phyloP scores from a whole-genome alignment of 352 stramenopile species.

The Pythium pyrilobum region DNA sequence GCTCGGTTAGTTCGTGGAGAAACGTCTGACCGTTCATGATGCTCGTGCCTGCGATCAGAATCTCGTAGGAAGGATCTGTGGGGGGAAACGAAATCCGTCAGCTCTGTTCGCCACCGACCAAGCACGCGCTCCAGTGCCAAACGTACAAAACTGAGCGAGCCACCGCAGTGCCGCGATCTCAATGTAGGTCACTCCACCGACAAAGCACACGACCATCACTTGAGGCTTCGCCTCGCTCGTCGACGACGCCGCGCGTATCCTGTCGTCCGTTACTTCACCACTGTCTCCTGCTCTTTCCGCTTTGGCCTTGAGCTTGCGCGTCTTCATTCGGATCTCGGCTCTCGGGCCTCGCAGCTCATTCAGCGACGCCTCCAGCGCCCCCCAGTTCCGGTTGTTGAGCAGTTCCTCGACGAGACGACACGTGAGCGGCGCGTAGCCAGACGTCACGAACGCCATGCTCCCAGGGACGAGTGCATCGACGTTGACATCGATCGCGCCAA shows the following conservation, averaged over 20 bases:
- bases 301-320: background rate
- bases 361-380: conserved; percentile 41
- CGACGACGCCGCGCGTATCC: too few relatives aligned
- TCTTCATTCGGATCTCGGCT: conserved; percentile 38
- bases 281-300: conserved; percentile 4
- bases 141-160: conserved; percentile 64
- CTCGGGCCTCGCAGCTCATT: conserved; percentile 42
- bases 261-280: too few relatives aligned
- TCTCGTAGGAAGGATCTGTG: conserved; percentile 43
- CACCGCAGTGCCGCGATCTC: conserved; percentile 74
- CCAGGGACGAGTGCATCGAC: conserved; percentile 48
- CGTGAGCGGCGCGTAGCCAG: conserved; percentile 65
- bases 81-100: background rate
- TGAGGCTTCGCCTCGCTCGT: conserved; percentile 38
- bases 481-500: conserved; percentile 51
- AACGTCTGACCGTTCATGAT: conserved; percentile 52
- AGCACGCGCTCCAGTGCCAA: background rate
- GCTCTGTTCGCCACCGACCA: background rate
- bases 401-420: conserved; percentile 65
- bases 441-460: conserved; percentile 63
- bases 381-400: conserved; percentile 43
- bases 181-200: conserved; percentile 63
- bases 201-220: conserved; percentile 59
- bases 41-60: conserved; percentile 57
- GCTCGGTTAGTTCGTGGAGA: conserved; percentile 45